phyloP scores from a whole-genome alignment of 192 early-diverging fungal genomes.

The Backusella sp. region DNA sequence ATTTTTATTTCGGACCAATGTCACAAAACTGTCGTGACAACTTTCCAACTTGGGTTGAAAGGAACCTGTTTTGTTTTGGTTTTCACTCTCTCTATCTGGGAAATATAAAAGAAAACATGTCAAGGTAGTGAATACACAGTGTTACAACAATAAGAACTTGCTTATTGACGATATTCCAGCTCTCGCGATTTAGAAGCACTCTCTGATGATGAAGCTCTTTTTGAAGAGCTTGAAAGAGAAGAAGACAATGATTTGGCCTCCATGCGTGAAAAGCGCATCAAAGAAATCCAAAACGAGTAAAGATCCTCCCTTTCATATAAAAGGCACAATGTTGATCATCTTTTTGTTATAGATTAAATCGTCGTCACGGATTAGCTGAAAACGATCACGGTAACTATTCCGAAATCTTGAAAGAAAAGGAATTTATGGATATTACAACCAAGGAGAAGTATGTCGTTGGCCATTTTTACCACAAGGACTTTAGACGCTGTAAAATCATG shows the following conservation, averaged over 20 bases:
- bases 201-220: constrained; percentile 70
- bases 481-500: constrained; percentile 90
- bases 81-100: neutral
- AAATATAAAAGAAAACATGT: neutral
- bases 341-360: constrained; percentile 49
- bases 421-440: constrained; percentile 79
- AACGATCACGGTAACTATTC: constrained; percentile 75
- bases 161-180: neutral
- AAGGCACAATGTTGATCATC: neutral
- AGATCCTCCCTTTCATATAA: constrained; percentile 13
- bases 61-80: neutral
- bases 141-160: neutral
- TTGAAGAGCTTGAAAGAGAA: constrained; percentile 86
- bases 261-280: constrained; percentile 81
- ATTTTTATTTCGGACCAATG: neutral
- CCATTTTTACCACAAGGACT: constrained; percentile 93
- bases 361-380: constrained; percentile 59
- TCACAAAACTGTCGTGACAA: neutral
- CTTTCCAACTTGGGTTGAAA: neutral
- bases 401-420: constrained; percentile 78
- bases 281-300: constrained; percentile 85
- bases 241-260: constrained; percentile 66
- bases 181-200: constrained; percentile 42
- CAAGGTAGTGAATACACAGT: neutral
- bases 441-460: constrained; percentile 67